Base-by-base conservation (phyloP, 768 basidiomycete genomes). In the Serendipita vermifera region DNA sequence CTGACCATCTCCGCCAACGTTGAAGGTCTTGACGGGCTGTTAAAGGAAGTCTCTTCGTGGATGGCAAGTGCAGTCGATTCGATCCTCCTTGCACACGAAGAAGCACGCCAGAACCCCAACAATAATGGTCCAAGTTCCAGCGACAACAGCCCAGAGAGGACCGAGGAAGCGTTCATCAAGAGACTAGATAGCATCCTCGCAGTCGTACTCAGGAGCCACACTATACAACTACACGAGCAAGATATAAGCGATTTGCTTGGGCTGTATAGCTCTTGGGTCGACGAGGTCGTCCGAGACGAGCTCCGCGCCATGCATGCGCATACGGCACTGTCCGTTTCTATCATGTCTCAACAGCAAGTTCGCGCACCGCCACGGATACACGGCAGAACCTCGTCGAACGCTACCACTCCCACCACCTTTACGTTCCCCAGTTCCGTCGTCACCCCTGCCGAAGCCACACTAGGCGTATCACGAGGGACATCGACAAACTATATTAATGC, bases 311-410 rank as follows among this genome's bases (percentile, higher is more conserved):
- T n/a, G 41, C 13, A 22, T 26, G 20, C 14, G 13, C 1, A 43
- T 43, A 11, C 11, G 14, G 9, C 41, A 43, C 11, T 43, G 14
- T 43, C 22, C 14, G 11, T 43, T 26, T 13, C 41, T n/a, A 26
- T 24, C 14, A 43, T 22, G 41, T 13, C 41, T 11, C 41, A 15
- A 43, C 41, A 11, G 20, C 14, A 43, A 43, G 41, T 22, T 22
- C n/a, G n/a, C n/a, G n/a, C n/a, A n/a, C n/a, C n/a, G n/a, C 41
- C 41, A 43, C 41, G 41, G 26, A 43, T 43, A 15, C 41, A 43
- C 41, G 11, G 26, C 26, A 13, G 41, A 13, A 43, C 14, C 26
- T 11, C 41, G 1, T 43, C 41, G 26, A 24, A 13, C 24, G 41
- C 41, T n/a, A 43, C 41, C 11, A 43, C 41, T 24, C 41, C 41